Base-by-base conservation (phyloP, 2,329 filamentous ascomycete genomes). In the Penicillium griseofulvum region DNA sequence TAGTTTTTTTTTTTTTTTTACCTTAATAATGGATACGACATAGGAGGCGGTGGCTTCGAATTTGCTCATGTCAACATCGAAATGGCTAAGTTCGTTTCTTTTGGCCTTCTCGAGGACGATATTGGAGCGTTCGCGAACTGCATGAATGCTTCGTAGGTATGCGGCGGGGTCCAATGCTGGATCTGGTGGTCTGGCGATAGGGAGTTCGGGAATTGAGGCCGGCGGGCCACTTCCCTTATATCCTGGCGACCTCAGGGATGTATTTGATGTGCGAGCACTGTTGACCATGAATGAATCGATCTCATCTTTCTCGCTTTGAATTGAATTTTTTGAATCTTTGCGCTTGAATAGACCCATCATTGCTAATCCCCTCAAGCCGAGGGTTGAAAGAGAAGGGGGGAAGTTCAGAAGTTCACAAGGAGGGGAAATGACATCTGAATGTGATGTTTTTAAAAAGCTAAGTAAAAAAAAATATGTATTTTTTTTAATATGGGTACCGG, bases 1-100 rank as follows among this genome's bases (percentile, higher is more conserved):
- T 33, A 10, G 19, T 12, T 58, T 34, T 31, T 31, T 29, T 8
- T 29, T 31, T 31, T 31, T 12, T 12, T 33, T 63, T 78, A 92
- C 91, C 88, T 95, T 96, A 79, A 97, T 96, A 61, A 97, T 93
- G 38, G 89, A 87, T n/a, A 93, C 87, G 10, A 96, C 89, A 71
- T 96, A 96, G 42, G 83, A 83, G 14, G 92, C 90, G 1, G 93
- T 93, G 61, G 93, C 89, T 43, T 81, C 76, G 71, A 96, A 93
- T 74, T 93, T 95, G 75, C 75, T 76, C 81, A 92, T 85, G 73
- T 97, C 92, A 45, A 96, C 91, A 61, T 90, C 87, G 67, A 97
- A 97, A 72, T 97, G 92, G 64, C 83, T 84, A 58, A 96, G 81
- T 64, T 89, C 81, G 68, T 96, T 90, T 62, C 80, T 81, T 67